A percentile compares a stretch with the other conserved stretches of the same genome.
These are phyloP conservation scores for Agrostemma githago DNA, from an alignment of 148 eudicot species.

Conservation along the genomic window DNA sequence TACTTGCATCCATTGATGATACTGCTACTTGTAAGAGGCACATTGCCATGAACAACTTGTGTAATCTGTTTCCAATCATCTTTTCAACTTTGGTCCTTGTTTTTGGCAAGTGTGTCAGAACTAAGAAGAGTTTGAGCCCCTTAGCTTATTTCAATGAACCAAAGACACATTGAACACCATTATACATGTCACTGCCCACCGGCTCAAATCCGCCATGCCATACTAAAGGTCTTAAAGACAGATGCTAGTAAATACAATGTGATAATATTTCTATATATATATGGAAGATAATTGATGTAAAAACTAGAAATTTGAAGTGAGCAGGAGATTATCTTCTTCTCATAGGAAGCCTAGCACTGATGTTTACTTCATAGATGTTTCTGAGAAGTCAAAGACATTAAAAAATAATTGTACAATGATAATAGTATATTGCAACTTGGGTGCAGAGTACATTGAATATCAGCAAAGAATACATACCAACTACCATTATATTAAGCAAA, in stretches of 20 bases:
- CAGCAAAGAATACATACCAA: not conserved
- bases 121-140: not conserved
- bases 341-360: not conserved
- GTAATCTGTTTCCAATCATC: not conserved
- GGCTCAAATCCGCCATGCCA: not conserved
- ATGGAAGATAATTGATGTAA: not conserved
- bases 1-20: not conserved
- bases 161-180: not conserved
- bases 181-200: not conserved
- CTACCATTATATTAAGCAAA: not conserved
- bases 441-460: not conserved
- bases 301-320: not conserved
- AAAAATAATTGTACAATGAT: not conserved
- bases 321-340: not conserved
- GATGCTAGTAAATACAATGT: not conserved
- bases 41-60: not conserved
- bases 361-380: not conserved
- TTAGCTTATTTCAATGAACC: not conserved
- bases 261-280: not conserved
- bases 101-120: not conserved
- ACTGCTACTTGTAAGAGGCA: slow-evolving; percentile 5
- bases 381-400: not conserved
- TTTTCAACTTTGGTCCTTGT: not conserved
- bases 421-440: not conserved
- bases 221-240: not conserved